Evolutionary conservation across 2,329 filamentous ascomycete genomes (phyloP).

Genomic region (Lasiodiplodia citricola): DNA sequence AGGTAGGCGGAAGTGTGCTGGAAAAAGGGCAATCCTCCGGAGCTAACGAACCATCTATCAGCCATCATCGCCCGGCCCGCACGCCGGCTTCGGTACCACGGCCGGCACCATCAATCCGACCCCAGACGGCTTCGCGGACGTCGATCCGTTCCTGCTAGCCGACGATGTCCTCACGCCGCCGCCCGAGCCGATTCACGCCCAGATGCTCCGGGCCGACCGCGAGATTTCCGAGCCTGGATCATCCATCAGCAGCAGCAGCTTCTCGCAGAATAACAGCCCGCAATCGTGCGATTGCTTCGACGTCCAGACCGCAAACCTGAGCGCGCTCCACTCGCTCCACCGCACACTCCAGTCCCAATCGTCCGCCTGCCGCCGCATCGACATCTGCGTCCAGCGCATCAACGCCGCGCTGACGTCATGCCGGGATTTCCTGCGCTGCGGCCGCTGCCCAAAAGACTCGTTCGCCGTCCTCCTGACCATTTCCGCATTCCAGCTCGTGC

Average conservation of each 20-base stretch:
- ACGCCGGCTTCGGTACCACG: neutral
- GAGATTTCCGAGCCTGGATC: neutral
- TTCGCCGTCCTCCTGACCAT: neutral
- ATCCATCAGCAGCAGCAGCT: neutral
- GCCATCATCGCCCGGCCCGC: neutral
- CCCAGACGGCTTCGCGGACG: neutral
- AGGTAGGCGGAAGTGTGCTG: neutral
- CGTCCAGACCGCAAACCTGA: neutral
- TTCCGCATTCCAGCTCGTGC: neutral
- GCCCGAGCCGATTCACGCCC: neutral
- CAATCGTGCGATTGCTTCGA: neutral
- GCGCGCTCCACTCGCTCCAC: neutral
- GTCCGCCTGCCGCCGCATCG: neutral
- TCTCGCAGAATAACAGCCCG: too few species aligned
- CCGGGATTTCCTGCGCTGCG: neutral
- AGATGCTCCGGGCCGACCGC: neutral
- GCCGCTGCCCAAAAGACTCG: neutral
- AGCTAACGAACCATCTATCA: neutral
- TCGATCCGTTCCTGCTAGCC: neutral
- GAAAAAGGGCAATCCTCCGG: neutral
- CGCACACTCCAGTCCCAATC: neutral
- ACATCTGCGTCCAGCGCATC: slow-evolving; percentile 5
- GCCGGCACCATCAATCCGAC: neutral
- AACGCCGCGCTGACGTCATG: neutral
- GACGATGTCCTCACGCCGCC: neutral